These are phyloP conservation scores for Anthracocystis walkeri DNA, from an alignment of 1,284 basidiomycete genomes.

Conservation along the genomic window DNA sequence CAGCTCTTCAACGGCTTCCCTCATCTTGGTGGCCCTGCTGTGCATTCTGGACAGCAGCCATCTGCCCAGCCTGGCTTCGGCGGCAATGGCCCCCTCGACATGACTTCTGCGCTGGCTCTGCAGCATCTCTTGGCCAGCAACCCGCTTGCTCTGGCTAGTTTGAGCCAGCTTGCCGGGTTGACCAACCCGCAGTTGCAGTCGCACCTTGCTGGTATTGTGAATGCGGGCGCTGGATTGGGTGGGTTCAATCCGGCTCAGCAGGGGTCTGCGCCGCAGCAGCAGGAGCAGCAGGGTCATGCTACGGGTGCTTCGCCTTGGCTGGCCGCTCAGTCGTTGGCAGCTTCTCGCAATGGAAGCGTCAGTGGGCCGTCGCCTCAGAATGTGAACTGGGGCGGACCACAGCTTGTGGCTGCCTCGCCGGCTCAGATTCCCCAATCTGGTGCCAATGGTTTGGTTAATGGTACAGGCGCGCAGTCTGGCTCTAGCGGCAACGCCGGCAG, in stretches of 20 bases:
- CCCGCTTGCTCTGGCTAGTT: constrained; percentile 56
- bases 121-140: constrained; percentile 66
- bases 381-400: constrained; percentile 16
- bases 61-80: constrained; percentile 23
- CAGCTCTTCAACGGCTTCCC: constrained; percentile 38
- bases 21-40: constrained; percentile 18
- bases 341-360: constrained; percentile 28
- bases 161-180: constrained; percentile 50
- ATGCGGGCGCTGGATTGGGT: constrained; percentile 22
- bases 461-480: constrained; percentile 10
- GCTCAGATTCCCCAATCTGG: constrained; percentile 14
- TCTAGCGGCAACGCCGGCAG: constrained; percentile 11
- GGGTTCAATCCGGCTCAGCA: constrained; percentile 27
- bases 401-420: constrained; percentile 17
- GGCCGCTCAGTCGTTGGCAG: constrained; percentile 27
- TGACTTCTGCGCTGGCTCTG: constrained; percentile 66
- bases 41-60: constrained; percentile 24
- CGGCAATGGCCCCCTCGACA: constrained; percentile 49
- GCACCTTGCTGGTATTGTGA: constrained; percentile 48
- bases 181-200: constrained; percentile 54
- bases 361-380: constrained; percentile 34
- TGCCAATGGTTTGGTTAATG: constrained; percentile 21
- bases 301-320: constrained; percentile 27
- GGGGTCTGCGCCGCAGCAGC: constrained; percentile 26
- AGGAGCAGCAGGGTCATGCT: constrained; percentile 28